phyloP scores from a whole-genome alignment of 2,329 filamentous ascomycete genomes.

The Colletotrichum tropicale region DNA sequence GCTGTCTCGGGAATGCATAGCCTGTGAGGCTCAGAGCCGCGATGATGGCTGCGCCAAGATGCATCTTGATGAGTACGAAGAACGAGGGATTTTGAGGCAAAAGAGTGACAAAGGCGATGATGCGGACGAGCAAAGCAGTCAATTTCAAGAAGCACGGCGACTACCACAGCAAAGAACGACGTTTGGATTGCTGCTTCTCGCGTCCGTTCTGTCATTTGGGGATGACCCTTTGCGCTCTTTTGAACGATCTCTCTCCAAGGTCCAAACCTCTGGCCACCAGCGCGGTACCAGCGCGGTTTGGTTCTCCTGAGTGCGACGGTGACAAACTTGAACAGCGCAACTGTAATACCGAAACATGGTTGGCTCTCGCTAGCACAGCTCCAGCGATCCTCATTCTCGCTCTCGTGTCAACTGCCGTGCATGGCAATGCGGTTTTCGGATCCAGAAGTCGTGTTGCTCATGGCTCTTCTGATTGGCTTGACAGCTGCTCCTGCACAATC shows the following conservation, averaged over 20 bases:
- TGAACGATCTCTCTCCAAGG: neutral
- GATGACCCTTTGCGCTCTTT: neutral
- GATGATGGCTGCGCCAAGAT: neutral
- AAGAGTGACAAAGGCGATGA: neutral
- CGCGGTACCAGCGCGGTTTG: neutral
- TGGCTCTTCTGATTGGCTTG: constrained; percentile 1
- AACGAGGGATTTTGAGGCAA: neutral
- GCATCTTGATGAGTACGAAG: neutral
- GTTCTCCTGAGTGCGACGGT: neutral
- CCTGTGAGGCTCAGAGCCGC: constrained; percentile 5
- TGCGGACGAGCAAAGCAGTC: neutral
- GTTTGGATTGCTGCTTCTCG: neutral
- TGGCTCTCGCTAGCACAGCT: neutral
- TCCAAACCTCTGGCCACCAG: neutral
- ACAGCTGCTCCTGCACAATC: neutral
- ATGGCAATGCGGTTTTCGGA: neutral
- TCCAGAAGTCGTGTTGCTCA: neutral
- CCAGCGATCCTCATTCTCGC: neutral
- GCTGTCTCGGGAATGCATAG: constrained; percentile 36
- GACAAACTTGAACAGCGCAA: neutral
- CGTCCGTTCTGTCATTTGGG: neutral
- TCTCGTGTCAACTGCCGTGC: neutral
- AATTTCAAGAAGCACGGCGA: neutral
- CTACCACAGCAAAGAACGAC: neutral
- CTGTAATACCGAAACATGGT: neutral